Conservation (phyloP, 768 basidiomycete species). For the Lentinula edodes region DNA sequence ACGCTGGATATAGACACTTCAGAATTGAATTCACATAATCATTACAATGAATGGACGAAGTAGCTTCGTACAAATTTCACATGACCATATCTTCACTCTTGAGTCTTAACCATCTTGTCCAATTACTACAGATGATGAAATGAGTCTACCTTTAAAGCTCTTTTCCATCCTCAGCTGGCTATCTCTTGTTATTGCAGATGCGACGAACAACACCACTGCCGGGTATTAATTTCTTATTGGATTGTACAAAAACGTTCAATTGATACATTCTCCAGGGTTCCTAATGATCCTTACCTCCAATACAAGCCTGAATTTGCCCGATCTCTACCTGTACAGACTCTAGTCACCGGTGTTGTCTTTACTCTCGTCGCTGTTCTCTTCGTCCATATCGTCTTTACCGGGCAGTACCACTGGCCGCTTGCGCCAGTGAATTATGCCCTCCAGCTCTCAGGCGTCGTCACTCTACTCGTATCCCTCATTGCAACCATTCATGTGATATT, state of each 20-base stretch:
- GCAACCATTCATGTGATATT: constrained; percentile 78
- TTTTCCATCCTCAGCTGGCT: neutral
- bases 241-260: neutral
- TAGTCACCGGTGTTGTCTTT: constrained; percentile 78
- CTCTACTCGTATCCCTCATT: constrained; percentile 71
- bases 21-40: neutral
- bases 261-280: neutral
- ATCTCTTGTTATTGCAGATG: neutral
- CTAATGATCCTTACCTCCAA: constrained; percentile 65
- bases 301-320: constrained; percentile 80
- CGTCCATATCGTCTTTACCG: constrained; percentile 91
- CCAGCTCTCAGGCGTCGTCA: constrained; percentile 78
- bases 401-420: constrained; percentile 93
- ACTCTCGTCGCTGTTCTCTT: constrained; percentile 82
- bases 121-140: constrained; percentile 1
- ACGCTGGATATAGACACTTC: neutral
- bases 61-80: neutral
- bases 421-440: constrained; percentile 89
- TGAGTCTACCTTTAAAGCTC: neutral
- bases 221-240: neutral
- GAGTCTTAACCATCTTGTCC: neutral
- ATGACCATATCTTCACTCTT: neutral
- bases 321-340: constrained; percentile 87
- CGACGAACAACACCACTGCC: neutral
- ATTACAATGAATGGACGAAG: neutral